These are phyloP conservation scores for Acanthamoeba castellanii DNA, from an alignment of 208 protist species.

Conservation along the genomic window DNA sequence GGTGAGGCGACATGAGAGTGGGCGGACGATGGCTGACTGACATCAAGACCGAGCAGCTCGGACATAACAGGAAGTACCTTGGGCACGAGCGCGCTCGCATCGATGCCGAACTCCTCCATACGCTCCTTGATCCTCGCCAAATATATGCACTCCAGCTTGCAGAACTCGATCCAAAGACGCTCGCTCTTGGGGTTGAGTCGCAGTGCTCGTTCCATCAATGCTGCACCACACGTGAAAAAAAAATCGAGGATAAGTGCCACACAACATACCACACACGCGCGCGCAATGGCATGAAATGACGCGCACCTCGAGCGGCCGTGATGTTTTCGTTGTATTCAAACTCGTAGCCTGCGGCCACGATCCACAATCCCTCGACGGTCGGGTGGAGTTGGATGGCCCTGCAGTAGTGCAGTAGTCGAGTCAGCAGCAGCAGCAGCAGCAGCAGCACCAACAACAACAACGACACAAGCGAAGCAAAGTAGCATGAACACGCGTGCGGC, in stretches of 20 bases:
- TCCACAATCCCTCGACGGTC: conserved; percentile 49
- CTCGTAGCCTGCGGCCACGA: conserved; percentile 27
- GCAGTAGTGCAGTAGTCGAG: neutral
- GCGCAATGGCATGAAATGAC: neutral
- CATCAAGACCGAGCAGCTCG: neutral
- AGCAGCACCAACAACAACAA: neutral
- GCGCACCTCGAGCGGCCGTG: conserved; percentile 18
- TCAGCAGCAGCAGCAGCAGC: neutral
- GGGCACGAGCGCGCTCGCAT: neutral
- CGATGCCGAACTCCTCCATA: conserved; percentile 3
- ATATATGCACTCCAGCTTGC: conserved; percentile 34
- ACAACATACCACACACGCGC: neutral
- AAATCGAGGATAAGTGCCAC: neutral
- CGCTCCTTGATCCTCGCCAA: neutral
- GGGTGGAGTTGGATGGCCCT: conserved; percentile 47
- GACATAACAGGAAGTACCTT: neutral
- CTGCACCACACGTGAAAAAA: neutral
- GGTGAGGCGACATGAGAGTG: neutral
- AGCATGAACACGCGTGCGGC: neutral
- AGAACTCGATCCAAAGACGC: conserved; percentile 58
- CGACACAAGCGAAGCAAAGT: too few relatives aligned
- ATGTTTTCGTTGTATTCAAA: conserved; percentile 72
- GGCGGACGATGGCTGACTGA: neutral
- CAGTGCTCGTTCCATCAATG: conserved; percentile 4
- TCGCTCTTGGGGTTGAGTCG: neutral